Conservation (phyloP, 495 filamentous ascomycete genomes). For the Glarea lozoyensis region DNA sequence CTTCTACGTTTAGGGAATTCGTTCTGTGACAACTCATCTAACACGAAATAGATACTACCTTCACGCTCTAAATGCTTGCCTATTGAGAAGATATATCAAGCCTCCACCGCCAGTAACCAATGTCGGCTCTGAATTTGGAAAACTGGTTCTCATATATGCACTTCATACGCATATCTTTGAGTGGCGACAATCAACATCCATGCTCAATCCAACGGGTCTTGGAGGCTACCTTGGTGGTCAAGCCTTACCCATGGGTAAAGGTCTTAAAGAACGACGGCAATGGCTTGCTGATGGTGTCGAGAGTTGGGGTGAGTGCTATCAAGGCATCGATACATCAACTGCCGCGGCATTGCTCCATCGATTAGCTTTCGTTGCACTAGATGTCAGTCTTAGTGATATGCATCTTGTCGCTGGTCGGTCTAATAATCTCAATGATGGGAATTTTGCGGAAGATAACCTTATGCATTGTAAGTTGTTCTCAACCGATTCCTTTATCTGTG, state of each 20-base stretch:
- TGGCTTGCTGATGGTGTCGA: constrained; percentile 14
- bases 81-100: constrained; percentile 15
- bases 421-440: constrained; percentile 5
- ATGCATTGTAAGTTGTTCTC: too few relatives aligned
- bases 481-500: too few relatives aligned
- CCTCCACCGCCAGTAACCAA: constrained; percentile 12
- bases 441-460: constrained; percentile 15
- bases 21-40: too few relatives aligned
- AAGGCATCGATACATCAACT: background rate
- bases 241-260: constrained; percentile 14
- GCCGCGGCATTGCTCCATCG: constrained; percentile 10
- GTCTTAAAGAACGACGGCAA: constrained; percentile 8
- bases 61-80: constrained; percentile 18
- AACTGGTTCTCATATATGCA: constrained; percentile 21
- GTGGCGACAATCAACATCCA: constrained; percentile 20
- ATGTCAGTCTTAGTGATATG: constrained; percentile 15
- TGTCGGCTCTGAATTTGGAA: constrained; percentile 15
- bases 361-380: constrained; percentile 11
- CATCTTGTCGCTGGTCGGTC: constrained; percentile 18
- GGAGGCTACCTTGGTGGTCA: constrained; percentile 14
- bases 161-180: constrained; percentile 24
- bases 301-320: constrained; percentile 15
- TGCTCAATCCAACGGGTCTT: constrained; percentile 17
- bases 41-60: too few relatives aligned
- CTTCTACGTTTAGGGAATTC: too few relatives aligned